Evolutionary conservation across 176 grass and related monocot genomes (phyloP), one percentile per base, ranked within the genome.

Genomic region (Hsuehochloa calcarea): DNA sequence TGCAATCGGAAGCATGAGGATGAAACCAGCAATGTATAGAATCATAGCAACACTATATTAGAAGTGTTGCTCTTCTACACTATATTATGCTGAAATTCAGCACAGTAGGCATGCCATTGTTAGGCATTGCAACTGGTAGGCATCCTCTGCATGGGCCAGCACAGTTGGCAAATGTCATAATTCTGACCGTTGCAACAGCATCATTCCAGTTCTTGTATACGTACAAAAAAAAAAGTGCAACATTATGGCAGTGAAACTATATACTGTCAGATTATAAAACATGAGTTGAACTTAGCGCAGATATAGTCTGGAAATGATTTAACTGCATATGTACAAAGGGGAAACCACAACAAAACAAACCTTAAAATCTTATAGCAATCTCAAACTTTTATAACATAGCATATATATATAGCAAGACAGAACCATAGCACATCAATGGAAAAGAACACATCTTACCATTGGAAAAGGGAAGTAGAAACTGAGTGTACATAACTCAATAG

Each of bases 21-120:
- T 87, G 89, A 90, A 90, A 90, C 89, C 89, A 90, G 80, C 63
- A 91, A 89, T 52, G 84, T 78, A 94, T 84, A 76, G 85, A 88
- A 84, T 72, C 83, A 65, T 74, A 92, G 80, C 85, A 82, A 72
- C 82, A 90, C 89, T 56, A 83, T 54, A 19, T 44, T 40, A 75
- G 80, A 75, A 84, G 89, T 72, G 85, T 84, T 90, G 89, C 89
- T 90, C 89, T 90, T 90, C 89, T 90, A 87, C 84, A 85, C 84
- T 87, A 78, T 90, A 80, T 83, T 74, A 87, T 90, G 89, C 85
- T 87, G 84, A 84, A 87, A 86, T 84, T 74, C 89, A 90, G 89
- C 89, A 90, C 68, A 78, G 20, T 69, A 75, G 85, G 89, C 84
- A 90, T 80, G 89, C 89, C 89, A 78, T 68, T 87, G 85, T 80